These are phyloP conservation scores for Pseudoneurospora amorphoporcata DNA, from an alignment of 495 filamentous ascomycete species.

Conservation along the genomic window DNA sequence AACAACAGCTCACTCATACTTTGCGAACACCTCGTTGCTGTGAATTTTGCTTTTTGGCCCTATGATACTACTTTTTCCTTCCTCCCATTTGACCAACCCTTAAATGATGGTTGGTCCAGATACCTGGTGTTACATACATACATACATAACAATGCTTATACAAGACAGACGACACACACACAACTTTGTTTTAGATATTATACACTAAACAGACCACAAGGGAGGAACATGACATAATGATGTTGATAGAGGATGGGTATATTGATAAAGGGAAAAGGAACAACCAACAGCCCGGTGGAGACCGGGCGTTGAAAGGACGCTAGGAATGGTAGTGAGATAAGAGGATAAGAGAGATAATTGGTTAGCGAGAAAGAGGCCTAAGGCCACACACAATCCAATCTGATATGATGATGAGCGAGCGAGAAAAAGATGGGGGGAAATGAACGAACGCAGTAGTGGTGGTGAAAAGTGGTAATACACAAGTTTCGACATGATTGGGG, in stretches of 20 bases:
- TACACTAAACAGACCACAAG: neutral
- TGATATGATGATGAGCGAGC: neutral
- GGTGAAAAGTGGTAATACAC: neutral
- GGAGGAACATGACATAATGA: neutral
- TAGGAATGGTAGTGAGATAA: neutral
- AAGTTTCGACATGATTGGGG: neutral
- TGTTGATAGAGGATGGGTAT: neutral
- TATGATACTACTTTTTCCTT: neutral
- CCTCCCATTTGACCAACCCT: neutral
- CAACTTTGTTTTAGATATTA: neutral
- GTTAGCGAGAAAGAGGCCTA: neutral
- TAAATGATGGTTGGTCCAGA: neutral
- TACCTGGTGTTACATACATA: neutral
- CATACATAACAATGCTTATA: neutral
- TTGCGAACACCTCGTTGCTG: neutral
- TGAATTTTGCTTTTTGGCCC: neutral
- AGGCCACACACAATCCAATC: neutral
- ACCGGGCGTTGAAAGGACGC: neutral
- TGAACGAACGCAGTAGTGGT: neutral
- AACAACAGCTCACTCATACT: neutral
- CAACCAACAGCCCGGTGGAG: neutral
- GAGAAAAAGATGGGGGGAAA: neutral
- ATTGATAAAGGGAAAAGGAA: neutral
- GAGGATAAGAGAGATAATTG: neutral
- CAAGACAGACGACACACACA: neutral